Base-by-base conservation (phyloP, 2,329 filamentous ascomycete genomes). In the Endothia cerciana region DNA sequence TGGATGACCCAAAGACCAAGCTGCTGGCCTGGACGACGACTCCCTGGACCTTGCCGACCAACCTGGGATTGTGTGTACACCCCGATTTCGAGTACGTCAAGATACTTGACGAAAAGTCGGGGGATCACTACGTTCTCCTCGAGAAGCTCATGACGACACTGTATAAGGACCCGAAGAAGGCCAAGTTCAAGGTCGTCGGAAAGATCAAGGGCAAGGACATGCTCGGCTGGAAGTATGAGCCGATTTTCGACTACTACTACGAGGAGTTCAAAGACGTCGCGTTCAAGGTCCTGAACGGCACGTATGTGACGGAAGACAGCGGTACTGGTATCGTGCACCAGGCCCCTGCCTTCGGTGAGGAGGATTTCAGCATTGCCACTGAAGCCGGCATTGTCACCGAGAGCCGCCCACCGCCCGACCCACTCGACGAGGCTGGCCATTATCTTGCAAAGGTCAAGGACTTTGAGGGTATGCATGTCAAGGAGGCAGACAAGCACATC, bases 261-360 rank as follows among this genome's bases (percentile, higher is more conserved):
- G 91, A 95, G 13, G 87, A 94, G 56, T 97, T 95, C 83, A 92
- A 94, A 78, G 91, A 96, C 65, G 78, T 87, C 67, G 93, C 88
- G 4, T 97, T 97, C 84, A 87, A 85, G 72, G 91, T 97, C 4
- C 76, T 97, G 69, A 93, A 91, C 71, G 94, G 91, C 45, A 88
- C 84, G 7, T 97, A 97, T 74, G 94, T 97, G 65, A 95, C 92
- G 33, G 88, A 91, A 38, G 93, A 95, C 67, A 93, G 92, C 73
- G 94, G 94, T 88, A 92, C 93, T 41, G 94, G 94, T 74, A 91
- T 98, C 69, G 94, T 98, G 55, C 94, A 98, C 78, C 93, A 97
- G 78, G 87, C 94, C 4, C 94, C 94, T 2, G 93, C 93, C 0
- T 97, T 94, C 74, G 94, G 94, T 85, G 92, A 97, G 79, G 94